These are phyloP conservation scores for Cladosporium phlei DNA, from an alignment of 2,329 filamentous ascomycete species.

Conservation along the genomic window DNA sequence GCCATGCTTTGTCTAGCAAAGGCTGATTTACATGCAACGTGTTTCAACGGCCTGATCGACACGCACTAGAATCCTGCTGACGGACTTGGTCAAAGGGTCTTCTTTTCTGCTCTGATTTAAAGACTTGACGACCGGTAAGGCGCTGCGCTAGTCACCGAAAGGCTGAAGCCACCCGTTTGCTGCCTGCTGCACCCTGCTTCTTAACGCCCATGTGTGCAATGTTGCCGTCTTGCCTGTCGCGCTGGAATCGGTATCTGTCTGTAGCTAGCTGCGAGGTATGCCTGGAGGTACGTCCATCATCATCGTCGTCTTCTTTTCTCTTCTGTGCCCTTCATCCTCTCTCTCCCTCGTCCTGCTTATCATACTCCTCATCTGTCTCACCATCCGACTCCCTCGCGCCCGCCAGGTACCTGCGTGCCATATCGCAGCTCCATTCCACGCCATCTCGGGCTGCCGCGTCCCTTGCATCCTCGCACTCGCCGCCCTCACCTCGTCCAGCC, in stretches of 20 bases:
- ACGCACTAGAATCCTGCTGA: slow-evolving; percentile 1
- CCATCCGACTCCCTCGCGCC: not conserved
- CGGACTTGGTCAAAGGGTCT: not conserved
- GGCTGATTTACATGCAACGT: not conserved
- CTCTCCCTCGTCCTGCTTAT: not conserved
- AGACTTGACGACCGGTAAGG: not conserved
- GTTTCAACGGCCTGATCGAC: slow-evolving; percentile 6
- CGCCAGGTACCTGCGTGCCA: slow-evolving; percentile 3
- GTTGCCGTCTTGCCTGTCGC: too few species aligned
- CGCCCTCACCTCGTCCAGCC: slow-evolving; percentile 4
- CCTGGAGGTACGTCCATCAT: too few species aligned
- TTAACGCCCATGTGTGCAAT: not conserved
- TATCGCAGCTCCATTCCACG: slow-evolving; percentile 11
- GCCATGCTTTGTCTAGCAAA: too few species aligned
- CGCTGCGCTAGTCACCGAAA: not conserved
- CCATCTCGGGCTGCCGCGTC: slow-evolving; percentile 11
- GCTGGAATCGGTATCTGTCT: too few species aligned
- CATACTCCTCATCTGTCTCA: not conserved
- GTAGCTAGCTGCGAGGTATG: too few species aligned
- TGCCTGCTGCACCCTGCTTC: not conserved
- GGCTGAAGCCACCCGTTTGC: slow-evolving; percentile 4
- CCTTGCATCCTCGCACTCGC: slow-evolving; percentile 8
- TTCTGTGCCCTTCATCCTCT: not conserved
- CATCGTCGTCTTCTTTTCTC: not conserved
- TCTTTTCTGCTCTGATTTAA: not conserved